Percentiles rank a stretch among this genome's conserved stretches.
phyloP scores from a whole-genome alignment of 768 basidiomycete genomes.

The Podaxis mareebaensis region DNA sequence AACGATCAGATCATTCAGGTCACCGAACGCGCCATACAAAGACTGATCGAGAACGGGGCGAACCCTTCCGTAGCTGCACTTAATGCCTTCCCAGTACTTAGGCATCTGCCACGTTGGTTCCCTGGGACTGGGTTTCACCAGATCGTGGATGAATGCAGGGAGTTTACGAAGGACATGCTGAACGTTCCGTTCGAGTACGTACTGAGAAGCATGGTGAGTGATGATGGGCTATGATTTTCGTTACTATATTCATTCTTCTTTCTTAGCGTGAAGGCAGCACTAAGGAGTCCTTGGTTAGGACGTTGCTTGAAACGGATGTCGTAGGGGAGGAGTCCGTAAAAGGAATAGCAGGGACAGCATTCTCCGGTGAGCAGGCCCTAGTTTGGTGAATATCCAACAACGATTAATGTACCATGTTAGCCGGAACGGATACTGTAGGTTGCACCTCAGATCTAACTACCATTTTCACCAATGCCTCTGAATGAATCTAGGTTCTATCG shows the following conservation, averaged over 20 bases:
- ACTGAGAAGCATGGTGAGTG: constrained; percentile 22
- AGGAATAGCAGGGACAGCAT: constrained; percentile 17
- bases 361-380: constrained; percentile 12
- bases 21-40: constrained; percentile 21
- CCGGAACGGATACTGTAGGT: constrained; percentile 21
- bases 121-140: constrained; percentile 31
- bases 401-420: neutral
- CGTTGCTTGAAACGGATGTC: constrained; percentile 10
- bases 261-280: constrained; percentile 14
- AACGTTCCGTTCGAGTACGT: constrained; percentile 25
- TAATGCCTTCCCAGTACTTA: constrained; percentile 28
- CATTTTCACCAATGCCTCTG: neutral
- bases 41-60: constrained; percentile 19
- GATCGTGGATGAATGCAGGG: constrained; percentile 17
- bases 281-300: constrained; percentile 11
- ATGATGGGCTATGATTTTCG: neutral
- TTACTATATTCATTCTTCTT: neutral
- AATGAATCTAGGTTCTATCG: constrained; percentile 17
- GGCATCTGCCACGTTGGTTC: constrained; percentile 30
- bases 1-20: constrained; percentile 25
- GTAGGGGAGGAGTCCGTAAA: constrained; percentile 11
- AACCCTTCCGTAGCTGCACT: constrained; percentile 25
- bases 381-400: neutral
- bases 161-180: constrained; percentile 20
- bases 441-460: neutral